Conservation (phyloP, 306 rosid species). For the Cicer judaicum region DNA sequence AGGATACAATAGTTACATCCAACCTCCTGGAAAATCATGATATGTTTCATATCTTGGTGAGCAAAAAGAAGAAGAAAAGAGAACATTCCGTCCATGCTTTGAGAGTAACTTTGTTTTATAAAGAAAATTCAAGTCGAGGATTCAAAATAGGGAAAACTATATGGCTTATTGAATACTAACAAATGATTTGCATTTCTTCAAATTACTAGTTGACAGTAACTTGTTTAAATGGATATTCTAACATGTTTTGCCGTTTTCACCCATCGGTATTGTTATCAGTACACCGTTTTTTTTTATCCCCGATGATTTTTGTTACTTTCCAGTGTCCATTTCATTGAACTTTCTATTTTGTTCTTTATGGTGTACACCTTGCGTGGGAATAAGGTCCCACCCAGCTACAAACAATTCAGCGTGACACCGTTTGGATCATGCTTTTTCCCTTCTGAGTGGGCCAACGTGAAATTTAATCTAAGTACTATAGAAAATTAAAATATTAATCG, state of each 20-base stretch:
- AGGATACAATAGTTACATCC: not conserved
- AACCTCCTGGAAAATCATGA: slow-evolving; percentile 13
- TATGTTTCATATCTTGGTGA: slow-evolving; percentile 8
- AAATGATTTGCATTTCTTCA: too few relatives aligned
- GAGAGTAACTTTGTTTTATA: slow-evolving; percentile 17
- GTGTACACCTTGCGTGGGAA: not conserved
- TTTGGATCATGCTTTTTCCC: not conserved
- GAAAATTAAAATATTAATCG: slow-evolving; percentile 17
- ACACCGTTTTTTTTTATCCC: too few relatives aligned
- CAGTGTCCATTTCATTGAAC: not conserved
- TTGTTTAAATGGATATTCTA: slow-evolving; percentile 3
- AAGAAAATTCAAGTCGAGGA: too few relatives aligned
- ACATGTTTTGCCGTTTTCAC: not conserved
- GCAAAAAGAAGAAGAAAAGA: not conserved
- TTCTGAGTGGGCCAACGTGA: not conserved
- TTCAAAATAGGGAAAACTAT: too few relatives aligned
- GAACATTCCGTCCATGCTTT: slow-evolving; percentile 23
- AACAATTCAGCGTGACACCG: not conserved
- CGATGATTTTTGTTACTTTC: too few relatives aligned
- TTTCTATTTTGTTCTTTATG: not conserved
- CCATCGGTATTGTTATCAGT: not conserved
- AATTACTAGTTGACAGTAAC: too few relatives aligned
- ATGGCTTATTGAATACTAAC: too few relatives aligned
- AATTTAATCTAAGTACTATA: slow-evolving; percentile 1
- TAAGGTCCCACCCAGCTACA: not conserved